A percentile compares a stretch with the other conserved stretches of the same genome.
These are phyloP conservation scores for Alternaria sp. DNA, from an alignment of 2,329 filamentous ascomycete genomes.

Conservation along the genomic window DNA sequence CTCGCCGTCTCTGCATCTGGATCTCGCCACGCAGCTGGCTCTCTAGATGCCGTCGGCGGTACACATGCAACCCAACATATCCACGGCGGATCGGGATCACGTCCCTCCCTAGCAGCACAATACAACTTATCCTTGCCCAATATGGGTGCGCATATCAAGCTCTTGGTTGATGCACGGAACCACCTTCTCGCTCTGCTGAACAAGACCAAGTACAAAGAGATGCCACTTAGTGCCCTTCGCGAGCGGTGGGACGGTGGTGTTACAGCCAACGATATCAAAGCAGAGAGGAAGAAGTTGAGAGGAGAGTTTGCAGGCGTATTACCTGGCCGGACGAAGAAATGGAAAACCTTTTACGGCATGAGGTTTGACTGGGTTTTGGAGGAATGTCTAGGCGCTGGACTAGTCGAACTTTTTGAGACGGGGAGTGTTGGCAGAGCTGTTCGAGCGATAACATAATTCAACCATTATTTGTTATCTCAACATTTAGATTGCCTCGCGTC, in stretches of 20 bases:
- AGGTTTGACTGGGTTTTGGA: conserved; percentile 75
- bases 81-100: conserved; percentile 64
- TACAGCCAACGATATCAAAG: conserved; percentile 55
- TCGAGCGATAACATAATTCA: conserved; percentile 22
- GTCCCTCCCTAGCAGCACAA: conserved; percentile 39
- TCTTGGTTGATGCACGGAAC: conserved; percentile 67
- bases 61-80: conserved; percentile 69
- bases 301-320: conserved; percentile 66
- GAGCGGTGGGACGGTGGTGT: conserved; percentile 77
- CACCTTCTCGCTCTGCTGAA: conserved; percentile 70
- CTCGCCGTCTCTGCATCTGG: conserved; percentile 68
- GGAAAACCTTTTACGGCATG: conserved; percentile 75
- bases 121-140: conserved; percentile 69
- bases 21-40: conserved; percentile 72
- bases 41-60: conserved; percentile 73
- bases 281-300: conserved; percentile 60
- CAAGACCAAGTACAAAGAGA: conserved; percentile 67
- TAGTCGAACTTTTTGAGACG: conserved; percentile 78
- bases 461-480: not conserved
- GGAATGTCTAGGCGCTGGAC: conserved; percentile 73
- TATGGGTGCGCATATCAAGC: conserved; percentile 72
- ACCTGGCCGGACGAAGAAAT: conserved; percentile 70
- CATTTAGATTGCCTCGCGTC: not conserved
- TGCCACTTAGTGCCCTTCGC: conserved; percentile 66
- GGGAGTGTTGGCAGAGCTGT: conserved; percentile 75